These are phyloP conservation scores for Diaporthe vexans DNA, from an alignment of 2,329 filamentous ascomycete species.

Conservation along the genomic window DNA sequence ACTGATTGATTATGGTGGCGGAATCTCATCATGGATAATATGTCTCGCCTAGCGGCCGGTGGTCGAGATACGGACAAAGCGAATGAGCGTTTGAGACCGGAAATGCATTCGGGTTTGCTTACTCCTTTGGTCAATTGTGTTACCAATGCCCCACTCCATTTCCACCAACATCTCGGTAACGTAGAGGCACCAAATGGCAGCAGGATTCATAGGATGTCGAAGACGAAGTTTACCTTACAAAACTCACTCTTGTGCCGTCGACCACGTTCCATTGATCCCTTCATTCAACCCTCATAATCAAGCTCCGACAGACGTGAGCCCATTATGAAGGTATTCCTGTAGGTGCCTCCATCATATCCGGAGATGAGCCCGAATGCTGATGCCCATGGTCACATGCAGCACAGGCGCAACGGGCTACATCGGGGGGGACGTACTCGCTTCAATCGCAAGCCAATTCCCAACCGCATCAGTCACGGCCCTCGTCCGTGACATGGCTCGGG, in stretches of 20 bases:
- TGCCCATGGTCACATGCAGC: background rate
- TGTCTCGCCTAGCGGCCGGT: background rate
- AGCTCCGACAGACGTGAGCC: background rate
- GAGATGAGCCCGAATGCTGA: background rate
- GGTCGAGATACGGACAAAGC: background rate
- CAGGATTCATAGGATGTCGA: background rate
- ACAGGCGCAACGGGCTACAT: constrained; percentile 15
- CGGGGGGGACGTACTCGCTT: constrained; percentile 12
- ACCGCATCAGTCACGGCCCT: background rate
- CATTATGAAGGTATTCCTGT: constrained; percentile 15
- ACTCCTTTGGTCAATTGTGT: background rate
- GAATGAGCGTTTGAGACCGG: background rate
- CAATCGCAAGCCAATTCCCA: background rate
- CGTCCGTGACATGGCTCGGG: background rate
- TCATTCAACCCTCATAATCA: background rate
- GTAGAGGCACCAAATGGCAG: background rate
- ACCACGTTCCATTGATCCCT: background rate
- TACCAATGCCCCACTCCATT: background rate
- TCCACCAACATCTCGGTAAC: background rate
- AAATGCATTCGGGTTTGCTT: background rate
- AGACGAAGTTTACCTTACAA: too few species aligned
- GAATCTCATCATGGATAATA: background rate
- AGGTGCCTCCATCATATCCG: background rate
- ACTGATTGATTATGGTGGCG: background rate
- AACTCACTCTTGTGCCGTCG: too few species aligned